These are phyloP conservation scores for Pseudozyma thailandica DNA, from an alignment of 1,284 basidiomycete genomes.

Conservation along the genomic window DNA sequence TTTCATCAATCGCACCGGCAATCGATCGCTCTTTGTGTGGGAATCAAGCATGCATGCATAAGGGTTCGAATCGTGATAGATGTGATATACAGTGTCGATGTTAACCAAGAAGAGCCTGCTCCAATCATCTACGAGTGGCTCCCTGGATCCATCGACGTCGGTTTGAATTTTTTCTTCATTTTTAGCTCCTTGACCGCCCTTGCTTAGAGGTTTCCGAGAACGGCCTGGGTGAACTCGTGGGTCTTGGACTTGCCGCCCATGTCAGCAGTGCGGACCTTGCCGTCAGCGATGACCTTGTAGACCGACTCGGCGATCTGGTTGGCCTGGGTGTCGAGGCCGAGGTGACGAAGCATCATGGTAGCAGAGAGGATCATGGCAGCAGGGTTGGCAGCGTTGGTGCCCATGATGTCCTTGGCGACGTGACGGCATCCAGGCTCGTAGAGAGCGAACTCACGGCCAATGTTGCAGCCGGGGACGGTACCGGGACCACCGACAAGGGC, in stretches of 20 bases:
- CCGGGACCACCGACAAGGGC: conserved; percentile 98
- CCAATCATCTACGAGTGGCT: background rate
- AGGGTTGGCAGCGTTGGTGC: conserved; percentile 96
- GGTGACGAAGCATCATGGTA: conserved; percentile 98
- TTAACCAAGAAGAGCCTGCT: conserved; percentile 2
- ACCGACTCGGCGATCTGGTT: conserved; percentile 93
- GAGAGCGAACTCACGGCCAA: conserved; percentile 95
- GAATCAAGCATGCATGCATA: conserved; percentile 45
- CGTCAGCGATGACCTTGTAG: conserved; percentile 90
- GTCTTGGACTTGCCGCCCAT: conserved; percentile 78
- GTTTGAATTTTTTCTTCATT: background rate
- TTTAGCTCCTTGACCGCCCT: background rate
- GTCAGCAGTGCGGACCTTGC: conserved; percentile 91
- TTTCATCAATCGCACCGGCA: conserved; percentile 14
- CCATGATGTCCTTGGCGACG: conserved; percentile 97
- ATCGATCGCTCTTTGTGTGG: background rate
- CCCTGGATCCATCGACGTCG: conserved; percentile 19
- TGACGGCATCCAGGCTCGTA: conserved; percentile 99
- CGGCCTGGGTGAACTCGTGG: conserved; percentile 67
- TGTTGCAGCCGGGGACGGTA: conserved; percentile 97
- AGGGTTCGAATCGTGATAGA: conserved; percentile 16
- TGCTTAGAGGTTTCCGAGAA: conserved; percentile 59
- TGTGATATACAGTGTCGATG: conserved; percentile 39
- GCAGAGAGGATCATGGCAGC: conserved; percentile 97
- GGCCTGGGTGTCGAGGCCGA: conserved; percentile 94